phyloP scores from a whole-genome alignment of 169 alveolate genomes.

The Eimeria falciformis region DNA sequence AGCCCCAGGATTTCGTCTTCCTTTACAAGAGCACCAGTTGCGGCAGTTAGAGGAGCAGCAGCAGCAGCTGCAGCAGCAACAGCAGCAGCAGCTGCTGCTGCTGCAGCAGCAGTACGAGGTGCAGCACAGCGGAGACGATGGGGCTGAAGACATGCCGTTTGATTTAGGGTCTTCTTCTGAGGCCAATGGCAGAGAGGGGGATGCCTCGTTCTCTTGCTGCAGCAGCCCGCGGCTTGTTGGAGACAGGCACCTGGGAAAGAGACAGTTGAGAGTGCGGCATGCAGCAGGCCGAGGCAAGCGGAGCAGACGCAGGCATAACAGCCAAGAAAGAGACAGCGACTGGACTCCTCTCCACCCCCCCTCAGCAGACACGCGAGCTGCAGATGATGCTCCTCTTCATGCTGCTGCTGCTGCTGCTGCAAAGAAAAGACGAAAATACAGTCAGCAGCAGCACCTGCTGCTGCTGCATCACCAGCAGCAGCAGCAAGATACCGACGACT shows the following conservation, averaged over 20 bases:
- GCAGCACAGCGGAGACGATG: neutral
- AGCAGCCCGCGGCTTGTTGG: constrained; percentile 31
- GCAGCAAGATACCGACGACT: constrained; percentile 39
- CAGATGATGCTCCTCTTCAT: constrained; percentile 20
- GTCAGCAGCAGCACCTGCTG: neutral
- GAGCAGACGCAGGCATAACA: neutral
- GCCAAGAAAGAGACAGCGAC: constrained; percentile 1
- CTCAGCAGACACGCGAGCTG: neutral
- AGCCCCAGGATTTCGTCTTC: neutral
- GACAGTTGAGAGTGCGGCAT: neutral
- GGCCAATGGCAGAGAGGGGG: neutral
- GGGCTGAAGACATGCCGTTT: too few relatives aligned
- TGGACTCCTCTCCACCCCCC: neutral
- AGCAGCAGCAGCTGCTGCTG: neutral
- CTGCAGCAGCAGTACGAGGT: neutral
- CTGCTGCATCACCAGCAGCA: constrained; percentile 18
- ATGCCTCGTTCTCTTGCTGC: neutral
- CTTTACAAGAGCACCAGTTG: neutral
- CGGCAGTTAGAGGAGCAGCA: neutral
- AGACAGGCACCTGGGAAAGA: too few relatives aligned
- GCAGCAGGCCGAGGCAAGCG: constrained; percentile 20
- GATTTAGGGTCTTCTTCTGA: too few relatives aligned
- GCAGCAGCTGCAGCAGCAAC: constrained; percentile 3
- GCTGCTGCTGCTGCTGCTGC: constrained; percentile 17
- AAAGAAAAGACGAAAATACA: neutral